Evolutionary conservation across 2,329 filamentous ascomycete species (phyloP).

Genomic region (Tolypocladium tundrense): DNA sequence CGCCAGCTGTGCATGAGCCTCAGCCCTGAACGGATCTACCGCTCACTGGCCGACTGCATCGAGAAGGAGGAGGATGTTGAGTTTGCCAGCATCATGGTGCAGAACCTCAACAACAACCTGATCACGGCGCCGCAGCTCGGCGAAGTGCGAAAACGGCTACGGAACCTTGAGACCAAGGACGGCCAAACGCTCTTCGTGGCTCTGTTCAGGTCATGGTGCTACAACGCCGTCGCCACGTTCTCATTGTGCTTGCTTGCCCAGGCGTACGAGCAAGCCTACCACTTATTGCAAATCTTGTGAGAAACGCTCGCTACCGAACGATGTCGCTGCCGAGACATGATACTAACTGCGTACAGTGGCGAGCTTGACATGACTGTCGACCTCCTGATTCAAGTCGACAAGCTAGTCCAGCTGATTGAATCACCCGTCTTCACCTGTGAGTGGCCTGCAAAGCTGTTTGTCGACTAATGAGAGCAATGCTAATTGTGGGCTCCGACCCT

Average conservation of each 20-base stretch:
- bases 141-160: conserved; percentile 78
- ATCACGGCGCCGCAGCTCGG: conserved; percentile 93
- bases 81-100: conserved; percentile 98
- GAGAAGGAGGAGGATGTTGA: conserved; percentile 98
- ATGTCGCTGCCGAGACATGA: not conserved
- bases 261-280: conserved; percentile 96
- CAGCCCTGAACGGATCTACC: conserved; percentile 89
- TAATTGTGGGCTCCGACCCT: not conserved
- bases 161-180: conserved; percentile 88
- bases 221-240: conserved; percentile 96
- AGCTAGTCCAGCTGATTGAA: conserved; percentile 90
- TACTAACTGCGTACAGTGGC: conserved; percentile 45
- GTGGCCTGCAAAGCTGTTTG: conserved; percentile 15
- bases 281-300: conserved; percentile 89
- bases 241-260: conserved; percentile 91
- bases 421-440: conserved; percentile 95
- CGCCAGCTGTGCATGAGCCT: conserved; percentile 87
- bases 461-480: not conserved
- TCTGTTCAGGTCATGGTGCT: conserved; percentile 94
- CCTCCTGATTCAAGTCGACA: conserved; percentile 97
- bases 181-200: conserved; percentile 93
- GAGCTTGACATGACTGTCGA: conserved; percentile 99
- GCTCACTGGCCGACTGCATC: conserved; percentile 89
- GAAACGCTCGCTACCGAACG: conserved; percentile 12
- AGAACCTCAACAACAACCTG: conserved; percentile 97